These are phyloP conservation scores for Hanseniaspora vineae DNA, from an alignment of 805 yeast genomes.

Conservation along the genomic window DNA sequence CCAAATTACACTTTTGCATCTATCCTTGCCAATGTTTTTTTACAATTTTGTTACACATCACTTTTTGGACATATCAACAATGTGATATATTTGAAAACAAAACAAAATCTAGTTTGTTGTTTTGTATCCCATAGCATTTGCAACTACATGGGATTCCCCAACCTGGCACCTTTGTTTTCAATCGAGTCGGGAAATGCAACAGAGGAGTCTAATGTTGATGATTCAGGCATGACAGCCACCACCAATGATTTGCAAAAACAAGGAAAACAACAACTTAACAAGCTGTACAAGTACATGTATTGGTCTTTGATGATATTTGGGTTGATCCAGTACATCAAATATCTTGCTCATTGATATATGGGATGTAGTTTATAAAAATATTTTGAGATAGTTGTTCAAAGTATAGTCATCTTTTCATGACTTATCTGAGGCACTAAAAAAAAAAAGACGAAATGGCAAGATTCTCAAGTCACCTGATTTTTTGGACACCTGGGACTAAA, in stretches of 20 bases:
- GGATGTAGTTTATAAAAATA: no score
- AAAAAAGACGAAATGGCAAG: no score
- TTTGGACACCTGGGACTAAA: no score
- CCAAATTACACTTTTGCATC: conserved; percentile 5
- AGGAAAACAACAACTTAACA: neutral
- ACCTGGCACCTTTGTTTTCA: conserved; percentile 5
- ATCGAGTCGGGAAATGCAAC: neutral
- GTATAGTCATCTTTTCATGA: neutral
- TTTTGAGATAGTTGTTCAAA: no score
- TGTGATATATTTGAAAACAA: conserved; percentile 17
- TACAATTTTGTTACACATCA: conserved; percentile 21
- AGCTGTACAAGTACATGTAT: neutral
- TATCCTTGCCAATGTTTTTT: conserved; percentile 11
- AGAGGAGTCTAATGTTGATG: neutral
- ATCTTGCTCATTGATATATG: neutral
- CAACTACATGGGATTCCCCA: conserved; percentile 23
- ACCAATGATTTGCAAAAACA: neutral
- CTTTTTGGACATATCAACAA: conserved; percentile 23
- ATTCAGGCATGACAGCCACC: neutral
- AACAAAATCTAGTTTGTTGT: conserved; percentile 20
- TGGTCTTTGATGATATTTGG: conserved; percentile 1
- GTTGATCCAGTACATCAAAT: neutral
- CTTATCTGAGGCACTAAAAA: neutral
- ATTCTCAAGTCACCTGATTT: no score
- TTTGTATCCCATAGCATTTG: conserved; percentile 18